Base-by-base conservation (phyloP, 1,139 yeast genomes). In the Debaryomyces robertsiae region DNA sequence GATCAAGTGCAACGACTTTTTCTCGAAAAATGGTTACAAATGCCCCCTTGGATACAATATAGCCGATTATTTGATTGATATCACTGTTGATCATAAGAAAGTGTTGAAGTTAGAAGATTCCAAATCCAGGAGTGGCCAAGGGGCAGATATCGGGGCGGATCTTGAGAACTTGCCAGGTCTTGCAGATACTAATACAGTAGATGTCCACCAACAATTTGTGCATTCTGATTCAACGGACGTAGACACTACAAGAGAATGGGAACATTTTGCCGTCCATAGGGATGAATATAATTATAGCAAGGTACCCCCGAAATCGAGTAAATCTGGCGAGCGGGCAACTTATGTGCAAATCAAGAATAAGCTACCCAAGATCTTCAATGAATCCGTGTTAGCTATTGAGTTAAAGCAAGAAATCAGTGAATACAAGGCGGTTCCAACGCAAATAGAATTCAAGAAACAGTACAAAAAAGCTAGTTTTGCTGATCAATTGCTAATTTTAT, bases 41-140 rank as follows among this genome's bases (percentile, higher is more conserved):
- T 89, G 97, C 61, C 98, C 98, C 1, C 62, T 75, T 28, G 96
- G 96, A 27, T 91, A 88, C 61, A 93, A 93, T 55, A 80, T 93
- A 53, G 98, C 98, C 2, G 98, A 93, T 58, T 93, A 83, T 55
- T 71, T 93, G 59, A 86, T 93, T 48, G 98, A 93, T 60, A 77
- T 93, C 28, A 90, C 97, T 0, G 88, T 90, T 60, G 82, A 79
- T 47, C 81, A 73, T 44, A 67, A 66, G 40, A 69, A 63, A 43
- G 52, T 61, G 31, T 45, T 61, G 30, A 59, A 58, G 36, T 52
- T 63, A 11, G 44, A 52, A 13, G 45, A 50, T 10, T 9, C 34
- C 6, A 27, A 25, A 16, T 27, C 16, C 3, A 15, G 22, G 36
- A 46, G 74, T 7, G 63, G 64, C 25, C 41, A 52, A 6, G 51